Evolutionary conservation across 139 green algal genomes (phyloP), one percentile per base, ranked within the genome.

Genomic region (Monoraphidium neglectum): DNA sequence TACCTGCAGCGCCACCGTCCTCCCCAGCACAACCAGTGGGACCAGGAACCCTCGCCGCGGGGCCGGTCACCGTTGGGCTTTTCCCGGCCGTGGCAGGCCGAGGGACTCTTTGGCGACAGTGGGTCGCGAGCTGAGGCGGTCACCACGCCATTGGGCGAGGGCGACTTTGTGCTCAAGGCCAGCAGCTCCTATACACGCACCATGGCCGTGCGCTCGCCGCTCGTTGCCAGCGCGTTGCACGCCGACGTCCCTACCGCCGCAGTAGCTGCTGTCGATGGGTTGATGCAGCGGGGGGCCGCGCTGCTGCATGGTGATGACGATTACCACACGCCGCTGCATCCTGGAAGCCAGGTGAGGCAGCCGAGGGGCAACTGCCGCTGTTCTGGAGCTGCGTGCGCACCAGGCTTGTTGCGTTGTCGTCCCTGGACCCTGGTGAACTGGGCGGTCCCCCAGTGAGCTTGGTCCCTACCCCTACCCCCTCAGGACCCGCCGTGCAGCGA

Each of bases 141-240:
- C n/a, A n/a, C n/a, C 43, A 51, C 43, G 43, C 43, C 43, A 12
- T 12, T 47, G 23, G 24, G 26, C 47, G 63, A 67, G 4, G 75
- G 70, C 32, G 75, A 47, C 38, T 80, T 80, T 54, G 66, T 74
- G 75, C 66, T 80, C 26, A 37, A 63, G 63, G 74, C 59, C 12
- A 75, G 65, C 56, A 65, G 75, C 47, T 70, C 65, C 15, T 80
- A 80, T 53, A 73, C 32, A 16, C 37, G 73, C n/a, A 35, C 35
- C 26, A 79, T 51, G 43, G 43, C 12, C 8, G 43, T 51, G 43
- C 43, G 12, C 43, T 51, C 43, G 12, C 43, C 43, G 12, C 43
- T 51, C 8, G 8, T 21, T 8, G 8, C 43, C 8, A 12, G 43
- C 43, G 43, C 61, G 35, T 49, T 56, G 63, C 62, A 51, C 15